These are phyloP conservation scores for Trametes cingulata DNA, from an alignment of 768 basidiomycete genomes.

Conservation along the genomic window DNA sequence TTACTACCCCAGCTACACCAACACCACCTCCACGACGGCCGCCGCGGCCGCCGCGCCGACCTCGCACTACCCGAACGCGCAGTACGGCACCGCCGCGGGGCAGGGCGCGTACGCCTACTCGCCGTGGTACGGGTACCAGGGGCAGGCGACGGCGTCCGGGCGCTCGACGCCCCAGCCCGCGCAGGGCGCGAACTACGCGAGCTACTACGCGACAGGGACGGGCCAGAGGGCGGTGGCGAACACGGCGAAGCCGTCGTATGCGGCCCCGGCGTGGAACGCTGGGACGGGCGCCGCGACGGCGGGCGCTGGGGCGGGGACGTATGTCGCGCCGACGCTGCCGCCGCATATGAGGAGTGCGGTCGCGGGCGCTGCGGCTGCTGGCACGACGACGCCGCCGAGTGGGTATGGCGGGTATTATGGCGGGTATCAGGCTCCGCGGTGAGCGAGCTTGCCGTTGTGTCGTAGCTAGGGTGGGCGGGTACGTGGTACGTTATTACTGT, in stretches of 20 bases:
- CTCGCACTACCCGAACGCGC: slow-evolving; percentile 40
- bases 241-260: slow-evolving; percentile 38
- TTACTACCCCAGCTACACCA: slow-evolving; percentile 33
- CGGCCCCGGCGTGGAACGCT: slow-evolving; percentile 22
- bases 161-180: slow-evolving; percentile 48
- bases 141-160: slow-evolving; percentile 35
- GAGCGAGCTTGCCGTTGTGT: not conserved
- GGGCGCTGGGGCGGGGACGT: slow-evolving; percentile 20
- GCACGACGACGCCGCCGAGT: slow-evolving; percentile 25
- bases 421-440: slow-evolving; percentile 26
- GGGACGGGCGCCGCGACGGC: slow-evolving; percentile 8
- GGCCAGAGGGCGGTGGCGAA: slow-evolving; percentile 56
- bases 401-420: slow-evolving; percentile 27
- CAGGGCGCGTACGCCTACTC: slow-evolving; percentile 45
- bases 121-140: slow-evolving; percentile 46
- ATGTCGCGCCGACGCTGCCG: slow-evolving; percentile 41
- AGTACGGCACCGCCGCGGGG: slow-evolving; percentile 36
- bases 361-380: slow-evolving; percentile 13
- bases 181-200: slow-evolving; percentile 39
- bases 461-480: not conserved
- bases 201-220: slow-evolving; percentile 40
- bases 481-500: slow-evolving; percentile 10
- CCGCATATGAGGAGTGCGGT: slow-evolving; percentile 39
- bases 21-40: slow-evolving; percentile 29
- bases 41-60: slow-evolving; percentile 15